Evolutionary conservation across 140 eudicot species (phyloP), one percentile per base, ranked within the genome.

Genomic region (Eryngium alpinum): DNA sequence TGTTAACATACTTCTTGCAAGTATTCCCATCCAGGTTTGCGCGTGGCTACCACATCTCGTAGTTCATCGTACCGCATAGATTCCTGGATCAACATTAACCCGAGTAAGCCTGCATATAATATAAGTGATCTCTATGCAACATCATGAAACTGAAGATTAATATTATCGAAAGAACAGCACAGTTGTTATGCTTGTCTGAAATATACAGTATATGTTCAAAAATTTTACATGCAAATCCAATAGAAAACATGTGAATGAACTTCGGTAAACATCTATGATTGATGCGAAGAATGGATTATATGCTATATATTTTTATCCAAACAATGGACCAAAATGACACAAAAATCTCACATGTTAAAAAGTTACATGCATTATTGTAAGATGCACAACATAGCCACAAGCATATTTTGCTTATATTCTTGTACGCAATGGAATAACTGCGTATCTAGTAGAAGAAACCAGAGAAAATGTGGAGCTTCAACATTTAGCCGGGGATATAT

Each of bases 21-120:
- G 87, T 89, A 77, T 82, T 95, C 99, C 99, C 99, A 95, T 59
- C 99, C 99, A 6, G 99, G 97, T 78, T 90, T 83, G 66, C 97
- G 89, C 76, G 85, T 86, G 73, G 97, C 96, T 63, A 95, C 97
- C 19, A 83, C 92, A 85, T 90, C 97, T 16, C 97, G 94, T 52
- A 95, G 92, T 62, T 91, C 90, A 87, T 92, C 99, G 85, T 95
- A 95, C 67, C 93, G 92, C 97, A 84, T 92, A 82, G 89, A 87
- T 86, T 95, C 99, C 97, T 95, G 81, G 65, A 72, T 22, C 66
- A 72, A 53, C 50, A 65, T 57, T 18, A 74, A 72, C 77, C n/a
- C 49, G 79, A 76, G 74, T 27, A 5, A 59, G 31, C 57, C 10
- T 71, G 21, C 27, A 38, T 38, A 38, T 38, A 44, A 71, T 70